Conservation (phyloP, 2,329 filamentous ascomycete species). For the Epichloe brachyelytri region DNA sequence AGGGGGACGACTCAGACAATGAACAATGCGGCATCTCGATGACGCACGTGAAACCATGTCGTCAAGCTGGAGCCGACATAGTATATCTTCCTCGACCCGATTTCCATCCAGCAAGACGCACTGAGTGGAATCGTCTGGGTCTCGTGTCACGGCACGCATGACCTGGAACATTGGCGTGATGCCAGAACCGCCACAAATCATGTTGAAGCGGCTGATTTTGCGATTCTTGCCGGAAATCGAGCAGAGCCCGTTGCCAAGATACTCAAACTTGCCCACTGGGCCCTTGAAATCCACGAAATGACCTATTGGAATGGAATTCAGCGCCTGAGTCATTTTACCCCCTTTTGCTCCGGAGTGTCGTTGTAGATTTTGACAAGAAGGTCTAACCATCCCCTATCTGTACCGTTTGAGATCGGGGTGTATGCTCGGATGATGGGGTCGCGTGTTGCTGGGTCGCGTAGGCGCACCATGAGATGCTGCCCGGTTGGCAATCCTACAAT, state of each 20-base stretch:
- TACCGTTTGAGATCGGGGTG: conserved; percentile 62
- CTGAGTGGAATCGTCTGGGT: conserved; percentile 47
- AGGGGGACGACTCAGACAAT: conserved; percentile 54
- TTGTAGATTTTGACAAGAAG: conserved; percentile 77
- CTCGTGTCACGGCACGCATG: conserved; percentile 56
- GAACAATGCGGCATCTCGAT: conserved; percentile 48
- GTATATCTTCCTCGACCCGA: conserved; percentile 63
- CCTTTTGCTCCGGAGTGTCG: conserved; percentile 39
- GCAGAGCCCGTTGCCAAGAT: conserved; percentile 54
- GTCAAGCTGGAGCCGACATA: conserved; percentile 64
- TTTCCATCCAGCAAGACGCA: conserved; percentile 75
- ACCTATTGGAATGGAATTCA: conserved; percentile 61
- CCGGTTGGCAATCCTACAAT: conserved; percentile 65
- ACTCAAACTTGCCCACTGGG: conserved; percentile 75
- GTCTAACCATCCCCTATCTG: conserved; percentile 50
- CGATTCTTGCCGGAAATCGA: conserved; percentile 43
- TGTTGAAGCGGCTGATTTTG: conserved; percentile 55
- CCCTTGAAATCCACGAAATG: conserved; percentile 76
- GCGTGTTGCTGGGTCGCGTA: conserved; percentile 56
- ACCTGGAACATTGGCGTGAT: conserved; percentile 89
- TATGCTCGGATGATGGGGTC: conserved; percentile 76
- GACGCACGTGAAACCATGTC: conserved; percentile 38
- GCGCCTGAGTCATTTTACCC: conserved; percentile 69
- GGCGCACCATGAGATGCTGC: conserved; percentile 75
- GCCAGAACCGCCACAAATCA: conserved; percentile 82